Percentiles rank a stretch among this genome's conserved stretches.
Conservation (phyloP, 371 early-diverging fungal genomes). For the Nematocida sp. region DNA sequence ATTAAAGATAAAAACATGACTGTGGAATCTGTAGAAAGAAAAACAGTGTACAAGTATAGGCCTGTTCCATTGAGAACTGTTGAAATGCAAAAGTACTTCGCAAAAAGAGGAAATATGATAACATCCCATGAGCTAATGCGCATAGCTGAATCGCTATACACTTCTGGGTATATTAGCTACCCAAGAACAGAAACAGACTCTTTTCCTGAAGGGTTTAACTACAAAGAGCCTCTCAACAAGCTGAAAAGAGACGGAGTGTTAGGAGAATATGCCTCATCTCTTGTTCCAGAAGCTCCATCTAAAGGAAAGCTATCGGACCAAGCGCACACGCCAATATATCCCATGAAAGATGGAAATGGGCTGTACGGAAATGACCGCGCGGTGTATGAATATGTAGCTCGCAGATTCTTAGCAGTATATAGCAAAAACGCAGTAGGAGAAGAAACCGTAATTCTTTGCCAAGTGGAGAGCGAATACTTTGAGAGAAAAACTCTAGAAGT, state of each 20-base stretch:
- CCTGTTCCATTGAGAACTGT: slow-evolving; percentile 71
- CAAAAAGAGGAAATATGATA: slow-evolving; percentile 63
- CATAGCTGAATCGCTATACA: slow-evolving; percentile 66
- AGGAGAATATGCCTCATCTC: slow-evolving; percentile 45
- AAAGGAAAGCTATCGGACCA: slow-evolving; percentile 85
- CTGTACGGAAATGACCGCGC: slow-evolving; percentile 70
- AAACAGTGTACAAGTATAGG: slow-evolving; percentile 88
- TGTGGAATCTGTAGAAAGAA: slow-evolving; percentile 70
- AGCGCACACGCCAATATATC: slow-evolving; percentile 99
- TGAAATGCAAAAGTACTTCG: slow-evolving; percentile 69
- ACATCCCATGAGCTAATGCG: slow-evolving; percentile 77
- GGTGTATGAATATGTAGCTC: slow-evolving; percentile 82
- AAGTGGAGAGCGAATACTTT: slow-evolving; percentile 73
- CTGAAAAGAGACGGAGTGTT: slow-evolving; percentile 54
- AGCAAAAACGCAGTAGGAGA: slow-evolving; percentile 83
- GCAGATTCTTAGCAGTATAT: slow-evolving; percentile 86
- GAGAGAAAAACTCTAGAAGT: slow-evolving; percentile 63
- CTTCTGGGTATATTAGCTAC: slow-evolving; percentile 82
- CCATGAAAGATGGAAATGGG: slow-evolving; percentile 71
- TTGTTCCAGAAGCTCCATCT: slow-evolving; percentile 69
- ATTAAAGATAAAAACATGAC: not conserved
- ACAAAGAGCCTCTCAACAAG: slow-evolving; percentile 65
- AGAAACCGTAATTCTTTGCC: slow-evolving; percentile 73
- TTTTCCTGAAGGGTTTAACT: slow-evolving; percentile 75
- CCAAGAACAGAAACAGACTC: slow-evolving; percentile 97